Base-by-base conservation (phyloP, 805 yeast genomes). In the Isabelozyma gotoi region DNA sequence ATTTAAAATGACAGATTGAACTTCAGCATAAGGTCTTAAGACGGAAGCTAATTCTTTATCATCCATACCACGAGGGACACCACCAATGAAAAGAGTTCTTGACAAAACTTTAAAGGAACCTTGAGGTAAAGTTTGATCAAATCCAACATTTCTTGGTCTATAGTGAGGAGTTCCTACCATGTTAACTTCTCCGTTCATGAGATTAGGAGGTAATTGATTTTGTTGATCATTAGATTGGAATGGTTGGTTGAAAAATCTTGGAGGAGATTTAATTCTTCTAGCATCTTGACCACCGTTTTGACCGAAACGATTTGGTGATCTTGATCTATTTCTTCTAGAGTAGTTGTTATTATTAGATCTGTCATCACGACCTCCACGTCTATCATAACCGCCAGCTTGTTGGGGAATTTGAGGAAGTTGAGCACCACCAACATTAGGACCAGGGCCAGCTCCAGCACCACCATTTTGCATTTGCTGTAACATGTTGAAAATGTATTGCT, bases 71-170 rank as follows among this genome's bases (percentile, higher is more conserved):
- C 79, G 80, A 12, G 96, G 95, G 33, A 94, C 88, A 59, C 97
- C 97, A 39, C 98, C 98, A 47, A 94, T 83, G 57, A 94, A 94
- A 46, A 94, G 70, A 0, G 99, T 94, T 68, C 99, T 82, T 41
- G 96, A 85, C 53, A 79, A 77, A 2, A 92, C 97, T 59, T 85
- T 86, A 54, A 92, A 78, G 34, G 85, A 76, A 35, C 90, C 96
- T 38, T 82, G 80, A 2, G 96, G 94, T 44, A 90, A 67, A 10
- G 78, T 66, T 33, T 78, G 76, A 63, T 91, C 97, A 57, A 74
- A 76, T 8, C 83, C 77, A 36, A 89, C 84, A 44, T 79, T 80
- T 56, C 82, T 81, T n/a, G 84, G 84, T 65, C 96, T 81, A 63
- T 70, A 86, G 64, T 87, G 90, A 2, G 86, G 82, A 40, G 82